Evolutionary conservation across 2,329 filamentous ascomycete genomes (phyloP), one percentile per base, ranked within the genome.

Genomic region (Botrytis aclada): DNA sequence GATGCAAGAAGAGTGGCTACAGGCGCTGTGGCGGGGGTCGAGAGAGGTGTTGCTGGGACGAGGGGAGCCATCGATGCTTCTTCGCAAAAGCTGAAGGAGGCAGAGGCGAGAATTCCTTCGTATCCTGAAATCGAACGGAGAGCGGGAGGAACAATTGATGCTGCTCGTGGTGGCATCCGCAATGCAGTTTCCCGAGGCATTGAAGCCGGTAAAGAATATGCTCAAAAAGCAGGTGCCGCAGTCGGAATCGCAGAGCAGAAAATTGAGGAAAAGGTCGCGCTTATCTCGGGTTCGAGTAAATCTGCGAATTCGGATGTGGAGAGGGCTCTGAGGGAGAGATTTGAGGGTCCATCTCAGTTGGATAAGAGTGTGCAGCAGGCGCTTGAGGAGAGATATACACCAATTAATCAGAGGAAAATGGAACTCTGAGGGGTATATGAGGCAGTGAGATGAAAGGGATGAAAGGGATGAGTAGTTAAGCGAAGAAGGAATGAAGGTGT

Each of bases 331-430:
- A 82, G 84, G 72, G 83, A 89, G 81, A 83, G 88, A 67, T 90
- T 85, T 76, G 82, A 85, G 79, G 84, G 83, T 76, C 78, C 82
- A 8, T 73, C 75, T 60, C 80, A 80, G 10, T 78, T 84, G 75
- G 82, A 84, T 74, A 86, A 86, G 81, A 86, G 83, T 63, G 85
- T 87, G 32, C 84, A 87, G 74, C 85, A 89, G 78, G 83, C 84
- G 60, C 80, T 90, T 70, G 84, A 82, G 66, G 86, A 89, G 79
- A 83, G 88, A 77, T 90, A 90, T 78, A 84, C 80, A 76, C 85
- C 84, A 0, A 80, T 87, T 74, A 83, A 81, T 47, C 45, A 76
- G 73, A 82, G 77, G 61, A 79, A 80, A 81, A 82, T 65, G 80
- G 81, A 60, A 75, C 78, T 34, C 72, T 84, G 65, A 80, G 80